Conservation (phyloP, 176 grass and related monocot genomes). For the Eremochloa ophiuroides region DNA sequence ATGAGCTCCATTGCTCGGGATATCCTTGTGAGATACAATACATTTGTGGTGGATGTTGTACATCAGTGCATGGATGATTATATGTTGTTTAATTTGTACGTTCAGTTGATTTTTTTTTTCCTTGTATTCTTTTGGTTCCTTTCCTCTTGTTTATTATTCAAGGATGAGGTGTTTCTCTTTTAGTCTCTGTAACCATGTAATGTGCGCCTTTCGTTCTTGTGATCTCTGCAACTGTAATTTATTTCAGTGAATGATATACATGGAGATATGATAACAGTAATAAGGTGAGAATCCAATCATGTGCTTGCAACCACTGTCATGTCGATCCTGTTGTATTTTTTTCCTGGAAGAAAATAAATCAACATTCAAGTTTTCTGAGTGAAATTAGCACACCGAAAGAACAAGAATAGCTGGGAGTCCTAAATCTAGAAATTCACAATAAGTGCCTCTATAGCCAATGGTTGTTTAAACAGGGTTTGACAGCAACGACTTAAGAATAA, state of each 20-base stretch:
- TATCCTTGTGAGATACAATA: not conserved
- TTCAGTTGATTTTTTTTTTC: not conserved
- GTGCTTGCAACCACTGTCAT: not conserved
- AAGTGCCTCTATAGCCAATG: no score
- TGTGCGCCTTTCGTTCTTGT: not conserved
- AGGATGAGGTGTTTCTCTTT: not conserved
- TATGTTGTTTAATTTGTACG: not conserved
- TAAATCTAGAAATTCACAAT: no score
- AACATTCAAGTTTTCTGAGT: no score
- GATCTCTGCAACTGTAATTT: conserved; percentile 7
- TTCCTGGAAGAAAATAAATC: not conserved
- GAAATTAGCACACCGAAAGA: no score
- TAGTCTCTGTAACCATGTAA: not conserved
- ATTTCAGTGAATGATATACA: not conserved
- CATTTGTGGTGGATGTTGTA: not conserved
- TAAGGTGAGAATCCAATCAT: not conserved
- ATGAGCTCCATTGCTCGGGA: not conserved
- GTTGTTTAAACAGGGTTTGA: no score
- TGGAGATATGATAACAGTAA: not conserved
- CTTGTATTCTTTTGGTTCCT: not conserved
- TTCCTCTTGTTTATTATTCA: not conserved
- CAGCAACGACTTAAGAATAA: no score
- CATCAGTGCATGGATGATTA: not conserved
- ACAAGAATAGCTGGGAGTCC: no score
- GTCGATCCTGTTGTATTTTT: not conserved